phyloP scores from a whole-genome alignment of 768 basidiomycete species.

The Suillus cothurnatus region DNA sequence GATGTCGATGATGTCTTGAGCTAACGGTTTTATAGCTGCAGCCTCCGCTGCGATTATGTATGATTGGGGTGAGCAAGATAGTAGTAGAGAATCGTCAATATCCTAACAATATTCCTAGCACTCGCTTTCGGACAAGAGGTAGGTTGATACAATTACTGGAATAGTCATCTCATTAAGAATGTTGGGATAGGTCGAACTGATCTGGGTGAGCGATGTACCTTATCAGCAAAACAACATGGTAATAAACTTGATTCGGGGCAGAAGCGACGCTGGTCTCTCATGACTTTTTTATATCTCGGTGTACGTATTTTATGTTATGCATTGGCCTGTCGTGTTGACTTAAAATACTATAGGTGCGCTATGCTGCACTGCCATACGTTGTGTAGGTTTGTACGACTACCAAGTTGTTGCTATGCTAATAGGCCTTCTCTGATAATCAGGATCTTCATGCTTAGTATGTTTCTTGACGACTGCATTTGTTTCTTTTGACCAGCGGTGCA shows the following conservation, averaged over 20 bases:
- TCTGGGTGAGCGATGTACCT: neutral
- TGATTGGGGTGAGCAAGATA: neutral
- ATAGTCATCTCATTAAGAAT: neutral
- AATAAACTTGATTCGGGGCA: neutral
- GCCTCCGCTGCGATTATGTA: neutral
- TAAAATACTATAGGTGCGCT: neutral
- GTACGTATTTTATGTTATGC: neutral
- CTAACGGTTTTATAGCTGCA: neutral
- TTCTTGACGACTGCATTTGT: neutral
- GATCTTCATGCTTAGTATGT: neutral
- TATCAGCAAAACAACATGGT: neutral
- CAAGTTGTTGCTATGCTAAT: neutral
- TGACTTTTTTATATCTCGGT: slow-evolving; percentile 1
- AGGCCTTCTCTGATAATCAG: neutral
- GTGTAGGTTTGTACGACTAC: neutral
- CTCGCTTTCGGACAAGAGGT: neutral
- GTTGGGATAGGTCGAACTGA: neutral
- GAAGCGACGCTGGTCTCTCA: neutral
- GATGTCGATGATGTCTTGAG: neutral
- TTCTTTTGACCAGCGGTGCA: neutral
- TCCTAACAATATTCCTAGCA: neutral
- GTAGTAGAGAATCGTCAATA: neutral
- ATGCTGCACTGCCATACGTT: neutral
- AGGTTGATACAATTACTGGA: neutral
- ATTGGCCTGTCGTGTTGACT: neutral